Conservation (phyloP, 176 grass and related monocot species). For the Aegilops bicornis region DNA sequence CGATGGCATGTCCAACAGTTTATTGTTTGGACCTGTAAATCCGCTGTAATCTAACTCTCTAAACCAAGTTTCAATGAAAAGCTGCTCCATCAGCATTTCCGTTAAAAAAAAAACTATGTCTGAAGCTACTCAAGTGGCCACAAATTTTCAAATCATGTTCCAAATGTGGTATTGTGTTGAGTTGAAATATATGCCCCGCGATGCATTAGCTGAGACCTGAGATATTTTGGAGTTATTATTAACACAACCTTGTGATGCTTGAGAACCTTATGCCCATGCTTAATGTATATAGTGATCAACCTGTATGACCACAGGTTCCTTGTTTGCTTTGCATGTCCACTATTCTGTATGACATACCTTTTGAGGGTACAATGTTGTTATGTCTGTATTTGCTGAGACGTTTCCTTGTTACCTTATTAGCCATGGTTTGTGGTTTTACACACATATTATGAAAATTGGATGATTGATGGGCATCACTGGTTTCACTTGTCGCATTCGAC, state of each 20-base stretch:
- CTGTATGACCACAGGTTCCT: not conserved
- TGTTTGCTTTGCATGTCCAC: not conserved
- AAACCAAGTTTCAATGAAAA: too few relatives aligned
- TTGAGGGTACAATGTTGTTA: not conserved
- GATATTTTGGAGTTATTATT: not conserved
- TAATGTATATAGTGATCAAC: not conserved
- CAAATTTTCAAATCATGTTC: not conserved
- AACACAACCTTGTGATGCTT: not conserved
- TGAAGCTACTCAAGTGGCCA: not conserved
- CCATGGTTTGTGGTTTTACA: not conserved
- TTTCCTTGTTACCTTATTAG: not conserved
- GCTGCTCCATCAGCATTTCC: too few relatives aligned
- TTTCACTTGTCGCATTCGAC: not conserved
- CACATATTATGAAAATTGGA: not conserved
- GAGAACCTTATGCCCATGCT: not conserved
- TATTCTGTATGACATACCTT: not conserved
- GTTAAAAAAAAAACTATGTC: not conserved
- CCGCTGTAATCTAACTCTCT: too few relatives aligned
- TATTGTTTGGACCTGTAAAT: too few relatives aligned
- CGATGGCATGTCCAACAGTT: too few relatives aligned
- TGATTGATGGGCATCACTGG: not conserved
- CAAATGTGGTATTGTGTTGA: slow-evolving; percentile 6
- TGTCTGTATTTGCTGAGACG: too few relatives aligned
- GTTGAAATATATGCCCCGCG: not conserved
- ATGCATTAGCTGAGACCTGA: not conserved